Base-by-base conservation (phyloP, 345 rosid species). In the Brassica incana region DNA sequence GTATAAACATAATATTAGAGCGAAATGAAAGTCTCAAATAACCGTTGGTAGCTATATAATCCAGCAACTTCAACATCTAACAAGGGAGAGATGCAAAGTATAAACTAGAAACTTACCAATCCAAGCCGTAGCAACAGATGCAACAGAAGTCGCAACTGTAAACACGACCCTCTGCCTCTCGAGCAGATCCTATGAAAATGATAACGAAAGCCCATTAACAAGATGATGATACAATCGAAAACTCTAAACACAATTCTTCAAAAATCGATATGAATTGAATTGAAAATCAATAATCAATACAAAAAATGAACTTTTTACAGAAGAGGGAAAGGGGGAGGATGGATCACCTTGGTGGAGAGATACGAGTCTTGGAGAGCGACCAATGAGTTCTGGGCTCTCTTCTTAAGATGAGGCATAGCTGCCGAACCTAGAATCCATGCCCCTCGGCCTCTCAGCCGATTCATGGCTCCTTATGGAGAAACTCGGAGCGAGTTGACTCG, bases 111-210 rank as follows among this genome's bases (percentile, higher is more conserved):
- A 77, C 88, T 79, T 81, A 95, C 98, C 99, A 63, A 81, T 71
- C 94, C 98, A 95, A 68, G 98, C 98, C 12, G 98, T 93, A 48
- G 88, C 94, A 85, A 95, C 90, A 14, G 99, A 92, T 16, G 98
- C 99, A 11, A 89, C 23, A 76, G 99, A 95, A 69, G 99, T 91
- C 75, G 97, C 99, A 38, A 95, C 50, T 3, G 99, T 90, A 76
- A 95, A 91, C 23, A 95, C 93, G 73, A 91, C 93, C 84, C 79
- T 89, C 71, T 95, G 92, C 84, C 89, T 90, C 85, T 95, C 99
- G 77, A 95, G 91, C 67, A 84, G 85, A 43, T 91, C 99, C 99
- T 95, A 50, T 11, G 56, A 76, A 25, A 63, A 36, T 32, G 3
- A 76, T 32, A 65, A 72, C 45, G 8, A 50, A 71, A 36, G 0